Conservation (phyloP, 2,329 filamentous ascomycete genomes). For the Atkinsonella hypoxylon region DNA sequence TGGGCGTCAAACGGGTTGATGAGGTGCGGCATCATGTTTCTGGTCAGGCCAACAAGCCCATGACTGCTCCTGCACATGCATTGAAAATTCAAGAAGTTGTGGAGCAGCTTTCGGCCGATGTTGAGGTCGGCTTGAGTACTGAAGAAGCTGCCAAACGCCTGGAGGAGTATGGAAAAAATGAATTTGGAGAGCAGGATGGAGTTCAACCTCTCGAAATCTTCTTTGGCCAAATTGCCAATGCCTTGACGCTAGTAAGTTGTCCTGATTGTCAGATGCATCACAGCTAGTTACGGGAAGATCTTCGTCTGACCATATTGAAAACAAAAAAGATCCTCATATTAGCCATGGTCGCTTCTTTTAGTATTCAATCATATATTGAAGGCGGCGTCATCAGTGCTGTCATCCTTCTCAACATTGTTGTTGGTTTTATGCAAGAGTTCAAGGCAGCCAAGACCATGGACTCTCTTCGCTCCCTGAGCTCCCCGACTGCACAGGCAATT, state of each 20-base stretch:
- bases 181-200: conserved; percentile 47
- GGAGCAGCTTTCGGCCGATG: conserved; percentile 41
- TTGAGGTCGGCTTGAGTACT: conserved; percentile 43
- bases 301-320: too few species aligned
- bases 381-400: conserved; percentile 46
- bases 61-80: conserved; percentile 52
- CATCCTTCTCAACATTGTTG: conserved; percentile 44
- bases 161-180: conserved; percentile 47
- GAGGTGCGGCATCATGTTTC: conserved; percentile 18
- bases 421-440: conserved; percentile 36
- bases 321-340: conserved; percentile 34
- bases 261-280: background rate
- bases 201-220: conserved; percentile 53
- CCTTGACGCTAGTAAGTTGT: conserved; percentile 48
- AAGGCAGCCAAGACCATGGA: conserved; percentile 38
- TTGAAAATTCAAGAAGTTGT: conserved; percentile 40
- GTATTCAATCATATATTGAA: conserved; percentile 47
- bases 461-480: conserved; percentile 30
- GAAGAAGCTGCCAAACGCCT: conserved; percentile 42
- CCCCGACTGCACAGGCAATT: conserved; percentile 31
- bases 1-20: conserved; percentile 16
- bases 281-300: background rate
- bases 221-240: conserved; percentile 54
- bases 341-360: conserved; percentile 46
- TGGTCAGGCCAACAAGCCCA: conserved; percentile 33